Base-by-base conservation (phyloP, 2,329 filamentous ascomycete genomes). In the Trichoderma gracile region DNA sequence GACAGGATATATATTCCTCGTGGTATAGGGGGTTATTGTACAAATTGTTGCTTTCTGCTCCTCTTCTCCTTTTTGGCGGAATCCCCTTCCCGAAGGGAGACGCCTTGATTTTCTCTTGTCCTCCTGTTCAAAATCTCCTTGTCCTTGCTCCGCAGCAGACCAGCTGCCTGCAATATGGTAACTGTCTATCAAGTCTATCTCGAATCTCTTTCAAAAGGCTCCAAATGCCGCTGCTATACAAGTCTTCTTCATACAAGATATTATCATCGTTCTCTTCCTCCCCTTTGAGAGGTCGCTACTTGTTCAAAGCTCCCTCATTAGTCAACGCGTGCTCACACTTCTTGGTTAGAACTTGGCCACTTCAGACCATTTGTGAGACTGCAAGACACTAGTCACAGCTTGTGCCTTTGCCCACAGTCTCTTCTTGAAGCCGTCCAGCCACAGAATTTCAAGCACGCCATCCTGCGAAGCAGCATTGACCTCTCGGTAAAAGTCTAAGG, bases 351-450 rank as follows among this genome's bases (percentile, higher is more conserved):
- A 73, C 40, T 66, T 71, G 17, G 72, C 73, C 55, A 78, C 65
- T 63, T 78, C 75, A n/a, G 70, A 65, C 81, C 80, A 83, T 27
- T 65, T 70, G 67, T 75, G 77, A 30, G 67, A 73, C 69, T 77
- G 76, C 46, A 81, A 67, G 17, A 77, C 73, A 17, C 75, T 71
- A 7, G 75, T 73, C 9, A 84, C 73, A 38, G 78, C 73, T 65
- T 80, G 77, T 0, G 79, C 80, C 67, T 78, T 80, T 5, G 68
- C 71, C 33, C 69, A 63, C 64, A 84, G 65, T 10, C 78, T 72
- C 30, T 68, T 70, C 47, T 76, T 74, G 67, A 83, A 83, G 2
- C 70, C 75, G 8, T 81, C 78, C 45, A 82, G 78, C 81, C 82
- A 84, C 66, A 81, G 70, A 14, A 81, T 68, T 71, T 83, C 82